Evolutionary conservation across 2,329 filamentous ascomycete species (phyloP), one percentile per base, ranked within the genome.

Genomic region (Fusarium sp.): DNA sequence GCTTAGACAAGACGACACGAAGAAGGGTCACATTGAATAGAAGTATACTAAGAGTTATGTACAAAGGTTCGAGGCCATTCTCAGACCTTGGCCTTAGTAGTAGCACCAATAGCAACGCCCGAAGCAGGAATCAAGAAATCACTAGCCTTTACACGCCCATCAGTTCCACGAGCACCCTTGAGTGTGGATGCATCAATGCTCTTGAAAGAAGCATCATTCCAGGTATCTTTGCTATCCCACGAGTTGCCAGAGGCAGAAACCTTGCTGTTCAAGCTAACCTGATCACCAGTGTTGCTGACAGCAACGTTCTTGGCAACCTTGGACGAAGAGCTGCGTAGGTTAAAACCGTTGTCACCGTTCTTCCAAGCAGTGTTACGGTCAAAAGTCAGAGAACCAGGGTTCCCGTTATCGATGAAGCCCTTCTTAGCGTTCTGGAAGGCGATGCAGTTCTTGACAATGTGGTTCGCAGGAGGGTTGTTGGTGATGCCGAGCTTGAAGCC

Each of bases 351-450:
- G 14, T 81, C 82, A 9, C 77, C 80, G 56, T 86, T 86, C 69
- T 83, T 83, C 80, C 81, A 86, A 7, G 84, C 84, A 3, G 84
- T 86, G 77, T 84, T 85, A 60, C 83, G 78, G 16, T 79, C 78
- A 38, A 86, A 70, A 7, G 77, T 76, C 48, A 86, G 78, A 48
- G 76, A 78, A 1, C 84, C 84, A 1, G 82, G 78, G 69, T 86
- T 82, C 25, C 79, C 79, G 69, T 86, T 86, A 55, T 86, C 84
- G 14, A 82, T 85, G 76, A 86, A 86, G 1, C 84, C 84, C 63
- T 85, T 84, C 42, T 79, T 80, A 1, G 78, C 78, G 67, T 86
- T 86, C 46, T 75, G 66, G 70, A 85, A 86, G 10, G 84, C 81
- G 29, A 85, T 84, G 69, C 78, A 82, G 78, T 86, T 86, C 52